A percentile compares a stretch with the other conserved stretches of the same genome.
Conservation (phyloP, 352 stramenopile species). For the Globisporangium irregulare region DNA sequence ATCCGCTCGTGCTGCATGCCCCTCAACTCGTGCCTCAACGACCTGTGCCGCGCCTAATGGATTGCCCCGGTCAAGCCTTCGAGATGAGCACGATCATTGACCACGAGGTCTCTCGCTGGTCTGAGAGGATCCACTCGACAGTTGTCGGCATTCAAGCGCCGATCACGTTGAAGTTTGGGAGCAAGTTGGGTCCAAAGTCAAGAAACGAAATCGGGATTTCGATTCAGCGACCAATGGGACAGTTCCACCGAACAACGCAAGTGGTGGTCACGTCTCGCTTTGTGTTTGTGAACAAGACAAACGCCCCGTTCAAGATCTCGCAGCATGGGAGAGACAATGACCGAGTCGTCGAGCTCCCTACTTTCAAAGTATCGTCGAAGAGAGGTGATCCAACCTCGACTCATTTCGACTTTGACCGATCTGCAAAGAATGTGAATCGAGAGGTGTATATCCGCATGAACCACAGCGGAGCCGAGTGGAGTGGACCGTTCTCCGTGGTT, state of each 20-base stretch:
- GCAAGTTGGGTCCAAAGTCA: conserved; percentile 59
- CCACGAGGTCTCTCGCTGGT: conserved; percentile 81
- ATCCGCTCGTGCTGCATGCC: conserved; percentile 37
- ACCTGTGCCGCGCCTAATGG: conserved; percentile 76
- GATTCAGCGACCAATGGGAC: conserved; percentile 78
- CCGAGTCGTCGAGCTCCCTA: conserved; percentile 59
- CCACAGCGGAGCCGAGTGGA: conserved; percentile 73
- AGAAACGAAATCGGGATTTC: conserved; percentile 82
- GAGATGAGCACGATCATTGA: conserved; percentile 87
- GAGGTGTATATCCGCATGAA: conserved; percentile 77
- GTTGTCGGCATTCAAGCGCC: conserved; percentile 84
- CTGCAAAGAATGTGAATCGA: conserved; percentile 46
- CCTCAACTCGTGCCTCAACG: conserved; percentile 67
- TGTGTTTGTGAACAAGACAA: conserved; percentile 86
- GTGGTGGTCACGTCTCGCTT: conserved; percentile 84
- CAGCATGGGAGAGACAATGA: conserved; percentile 61
- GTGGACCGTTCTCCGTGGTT: conserved; percentile 71
- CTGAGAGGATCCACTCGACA: conserved; percentile 82
- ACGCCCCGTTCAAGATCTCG: conserved; percentile 70
- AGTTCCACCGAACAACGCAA: conserved; percentile 87
- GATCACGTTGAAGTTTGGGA: conserved; percentile 74
- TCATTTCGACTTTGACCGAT: conserved; percentile 73
- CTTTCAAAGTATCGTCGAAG: conserved; percentile 22
- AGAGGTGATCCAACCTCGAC: conserved; percentile 33
- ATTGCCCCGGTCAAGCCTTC: conserved; percentile 78